phyloP scores from a whole-genome alignment of 495 filamentous ascomycete genomes.

The Jackrogersella multiformis region DNA sequence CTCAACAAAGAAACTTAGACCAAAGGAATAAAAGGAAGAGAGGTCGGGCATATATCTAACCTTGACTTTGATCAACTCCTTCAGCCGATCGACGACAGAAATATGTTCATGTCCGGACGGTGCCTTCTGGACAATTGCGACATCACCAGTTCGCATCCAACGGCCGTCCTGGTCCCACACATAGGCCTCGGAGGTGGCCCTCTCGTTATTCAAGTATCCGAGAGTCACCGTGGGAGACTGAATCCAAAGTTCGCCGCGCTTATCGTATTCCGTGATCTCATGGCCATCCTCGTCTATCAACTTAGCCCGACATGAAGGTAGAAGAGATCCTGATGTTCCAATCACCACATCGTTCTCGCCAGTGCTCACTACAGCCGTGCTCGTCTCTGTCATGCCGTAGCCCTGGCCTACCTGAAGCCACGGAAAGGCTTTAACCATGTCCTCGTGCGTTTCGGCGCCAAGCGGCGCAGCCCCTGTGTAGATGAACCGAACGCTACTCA shows the following conservation, averaged over 20 bases:
- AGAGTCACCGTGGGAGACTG: constrained; percentile 79
- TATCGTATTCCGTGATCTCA: constrained; percentile 79
- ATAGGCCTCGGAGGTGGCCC: constrained; percentile 83
- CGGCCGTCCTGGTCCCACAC: constrained; percentile 70
- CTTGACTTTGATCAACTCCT: constrained; percentile 96
- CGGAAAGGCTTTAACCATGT: constrained; percentile 72
- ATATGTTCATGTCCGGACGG: constrained; percentile 78
- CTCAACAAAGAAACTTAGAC: background rate
- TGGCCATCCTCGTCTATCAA: constrained; percentile 76
- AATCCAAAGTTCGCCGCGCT: constrained; percentile 81
- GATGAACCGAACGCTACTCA: constrained; percentile 71
- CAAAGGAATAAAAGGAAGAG: too few species aligned
- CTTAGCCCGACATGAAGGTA: constrained; percentile 73
- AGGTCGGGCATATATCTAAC: constrained; percentile 53
- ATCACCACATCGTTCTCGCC: constrained; percentile 72
- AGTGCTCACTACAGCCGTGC: constrained; percentile 75
- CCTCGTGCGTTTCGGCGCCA: constrained; percentile 78
- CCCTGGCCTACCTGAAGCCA: constrained; percentile 76
- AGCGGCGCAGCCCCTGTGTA: constrained; percentile 88
- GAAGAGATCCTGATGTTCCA: constrained; percentile 76
- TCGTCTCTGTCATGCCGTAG: constrained; percentile 87
- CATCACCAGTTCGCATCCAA: constrained; percentile 91
- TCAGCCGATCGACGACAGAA: constrained; percentile 86
- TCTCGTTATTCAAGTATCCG: constrained; percentile 86
- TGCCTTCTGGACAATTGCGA: constrained; percentile 72